Evolutionary conservation across 2,329 filamentous ascomycete species (phyloP), one percentile per base, ranked within the genome.

Genomic region (Diaporthe sp.): DNA sequence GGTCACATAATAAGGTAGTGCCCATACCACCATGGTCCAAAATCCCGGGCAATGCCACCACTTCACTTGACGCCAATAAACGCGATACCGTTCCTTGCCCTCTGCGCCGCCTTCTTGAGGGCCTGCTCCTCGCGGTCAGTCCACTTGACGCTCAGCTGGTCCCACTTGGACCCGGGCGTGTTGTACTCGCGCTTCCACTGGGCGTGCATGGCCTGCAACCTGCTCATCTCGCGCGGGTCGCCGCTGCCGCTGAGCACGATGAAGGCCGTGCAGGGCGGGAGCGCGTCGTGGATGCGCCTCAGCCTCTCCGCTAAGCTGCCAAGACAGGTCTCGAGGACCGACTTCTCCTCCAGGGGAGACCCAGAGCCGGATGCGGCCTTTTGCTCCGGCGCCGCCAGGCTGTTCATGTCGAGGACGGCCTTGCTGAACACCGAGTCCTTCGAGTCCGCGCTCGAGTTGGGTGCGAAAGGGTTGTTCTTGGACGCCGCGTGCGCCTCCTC

Each of bases 181-280:
- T 92, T 91, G 82, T 92, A 93, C 82, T 94, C 92, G 79, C 87
- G 88, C 81, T 89, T 90, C 85, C 90, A 92, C 82, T 90, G 88
- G 9, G 87, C 81, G 70, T 93, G 90, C 86, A 92, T 85, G 31
- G 87, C 87, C 84, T 92, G 90, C 78, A 93, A 84, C 55, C 87
- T 86, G 76, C 88, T 88, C 91, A 93, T 92, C 79, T 91, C 89
- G 46, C 91, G 88, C n/a, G 92, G 92, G 79, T 94, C 91, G 53
- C 92, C 92, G 8, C 90, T 92, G 77, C 92, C 92, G 78, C 90
- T 92, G 83, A 92, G 91, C 46, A 94, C 84, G 61, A 94, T 87
- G 73, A 94, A 87, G 3, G 88, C 92, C 1, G 92, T 93, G 81
- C 92, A 93, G 10, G 90, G 90, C 25, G 92, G 92, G 28, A 94